Evolutionary conservation across 176 grass and related monocot species (phyloP).

Genomic region (Saccharum spontaneum): DNA sequence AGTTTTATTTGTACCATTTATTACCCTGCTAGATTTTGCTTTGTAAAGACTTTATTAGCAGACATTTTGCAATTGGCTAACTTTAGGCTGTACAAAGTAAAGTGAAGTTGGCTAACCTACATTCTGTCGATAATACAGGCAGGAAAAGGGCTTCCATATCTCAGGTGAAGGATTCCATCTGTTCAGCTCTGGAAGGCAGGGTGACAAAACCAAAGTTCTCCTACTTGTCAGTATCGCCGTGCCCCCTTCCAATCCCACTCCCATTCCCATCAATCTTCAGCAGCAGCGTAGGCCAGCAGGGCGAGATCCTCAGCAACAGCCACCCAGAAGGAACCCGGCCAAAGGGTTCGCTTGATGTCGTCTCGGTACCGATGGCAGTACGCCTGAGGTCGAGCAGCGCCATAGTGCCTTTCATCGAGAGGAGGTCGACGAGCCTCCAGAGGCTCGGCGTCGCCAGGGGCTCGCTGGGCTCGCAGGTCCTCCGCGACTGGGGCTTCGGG

Average conservation of each 20-base stretch:
- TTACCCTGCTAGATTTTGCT: neutral
- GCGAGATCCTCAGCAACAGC: conserved; percentile 46
- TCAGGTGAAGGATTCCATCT: conserved; percentile 59
- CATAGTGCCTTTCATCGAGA: conserved; percentile 71
- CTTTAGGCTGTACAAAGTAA: conserved; percentile 17
- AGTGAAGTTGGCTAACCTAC: neutral
- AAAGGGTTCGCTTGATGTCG: conserved; percentile 65
- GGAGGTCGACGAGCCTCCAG: conserved; percentile 52
- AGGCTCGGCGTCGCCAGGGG: conserved; percentile 57
- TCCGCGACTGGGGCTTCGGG: conserved; percentile 74
- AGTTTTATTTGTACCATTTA: conserved; percentile 16
- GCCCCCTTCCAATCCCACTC: conserved; percentile 76
- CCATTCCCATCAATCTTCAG: conserved; percentile 81
- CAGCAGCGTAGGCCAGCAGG: conserved; percentile 50
- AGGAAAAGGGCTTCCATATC: conserved; percentile 53
- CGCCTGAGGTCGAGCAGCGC: conserved; percentile 68
- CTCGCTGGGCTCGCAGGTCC: conserved; percentile 49
- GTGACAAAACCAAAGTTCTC: conserved; percentile 57
- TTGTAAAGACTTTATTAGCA: neutral
- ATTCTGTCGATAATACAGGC: conserved; percentile 39
- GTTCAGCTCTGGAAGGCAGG: conserved; percentile 36
- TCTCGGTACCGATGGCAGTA: conserved; percentile 66
- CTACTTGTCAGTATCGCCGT: conserved; percentile 60
- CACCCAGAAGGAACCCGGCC: conserved; percentile 24
- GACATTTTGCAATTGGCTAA: neutral